Evolutionary conservation across 352 stramenopile genomes (phyloP).

Genomic region (Phytopythium vexans): DNA sequence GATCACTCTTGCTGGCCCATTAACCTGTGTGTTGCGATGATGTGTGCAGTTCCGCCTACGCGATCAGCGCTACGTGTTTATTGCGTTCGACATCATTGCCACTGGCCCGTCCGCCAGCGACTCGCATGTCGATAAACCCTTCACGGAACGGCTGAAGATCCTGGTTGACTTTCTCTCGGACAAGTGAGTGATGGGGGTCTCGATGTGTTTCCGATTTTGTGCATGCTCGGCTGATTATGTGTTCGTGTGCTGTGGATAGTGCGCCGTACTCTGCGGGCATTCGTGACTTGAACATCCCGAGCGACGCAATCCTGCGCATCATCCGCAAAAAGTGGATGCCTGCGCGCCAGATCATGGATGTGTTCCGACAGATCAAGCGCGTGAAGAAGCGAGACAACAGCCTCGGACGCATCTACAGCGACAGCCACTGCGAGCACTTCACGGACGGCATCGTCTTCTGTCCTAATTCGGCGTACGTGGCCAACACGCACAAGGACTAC

Average conservation of each 20-base stretch:
- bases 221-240: not conserved
- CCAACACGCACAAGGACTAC: slow-evolving; percentile 86
- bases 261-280: slow-evolving; percentile 67
- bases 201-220: not conserved
- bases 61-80: slow-evolving; percentile 84
- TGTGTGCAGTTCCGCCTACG: slow-evolving; percentile 68
- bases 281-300: slow-evolving; percentile 59
- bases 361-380: slow-evolving; percentile 81
- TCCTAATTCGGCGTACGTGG: slow-evolving; percentile 80
- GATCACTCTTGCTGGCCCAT: not conserved
- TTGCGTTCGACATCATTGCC: slow-evolving; percentile 90
- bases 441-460: slow-evolving; percentile 91
- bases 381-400: slow-evolving; percentile 77
- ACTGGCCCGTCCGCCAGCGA: slow-evolving; percentile 61
- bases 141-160: slow-evolving; percentile 72
- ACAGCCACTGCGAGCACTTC: slow-evolving; percentile 84
- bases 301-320: slow-evolving; percentile 66
- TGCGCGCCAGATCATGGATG: slow-evolving; percentile 74
- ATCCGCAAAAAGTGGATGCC: slow-evolving; percentile 84
- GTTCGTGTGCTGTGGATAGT: slow-evolving; percentile 23
- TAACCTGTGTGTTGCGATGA: slow-evolving; percentile 7
- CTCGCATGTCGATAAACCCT: slow-evolving; percentile 81
- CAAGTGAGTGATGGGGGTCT: slow-evolving; percentile 43
- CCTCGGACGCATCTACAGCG: slow-evolving; percentile 72
- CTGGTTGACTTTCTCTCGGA: slow-evolving; percentile 84